Base-by-base conservation (phyloP, 1,284 basidiomycete genomes). In the Volvariella volvacea region DNA sequence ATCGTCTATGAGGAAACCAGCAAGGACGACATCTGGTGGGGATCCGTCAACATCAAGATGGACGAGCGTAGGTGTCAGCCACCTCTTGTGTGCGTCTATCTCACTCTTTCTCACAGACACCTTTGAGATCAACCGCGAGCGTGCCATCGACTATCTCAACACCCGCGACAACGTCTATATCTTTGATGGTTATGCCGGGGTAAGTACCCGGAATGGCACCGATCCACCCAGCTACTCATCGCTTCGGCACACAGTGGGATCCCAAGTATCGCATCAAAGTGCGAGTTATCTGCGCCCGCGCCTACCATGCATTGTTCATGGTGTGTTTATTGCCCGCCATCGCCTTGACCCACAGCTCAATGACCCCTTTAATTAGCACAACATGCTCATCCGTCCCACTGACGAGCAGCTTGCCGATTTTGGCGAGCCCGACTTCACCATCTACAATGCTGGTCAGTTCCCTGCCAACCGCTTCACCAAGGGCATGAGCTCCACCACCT, bases 391-490 rank as follows among this genome's bases (percentile, higher is more conserved):
- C 69, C 91, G 96, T 45, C 96, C 96, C 37, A 96, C 94, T 10
- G 80, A 86, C 50, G 88, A 96, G 59, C 94, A 99, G 68, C 82
- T 99, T 36, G 85, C 86, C 55, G 78, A 89, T 64, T 99, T 97
- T 65, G 95, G 95, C 62, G 92, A 97, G 65, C 96, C 96, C 45
- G 96, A 99, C 65, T 99, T 99, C 65, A 98, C 94, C 74, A 98
- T 99, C 70, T 99, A 99, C 83, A 99, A 99, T 68, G 96, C 96
- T 45, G 96, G 96, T 52, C 95, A 99, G 68, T 99, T 99, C 88
- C 96, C 96, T 36, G 96, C 96, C 57, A 99, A 99, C 69, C 90
- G 96, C 46, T 99, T 99, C 81, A 99, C 96, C 50, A 93, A 97
- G 70, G 95, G 95, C 67, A 99, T 99, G 95, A 96, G 92, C 51